Base-by-base conservation (phyloP, 2,329 filamentous ascomycete genomes). In the Calonectria hongkongensis region DNA sequence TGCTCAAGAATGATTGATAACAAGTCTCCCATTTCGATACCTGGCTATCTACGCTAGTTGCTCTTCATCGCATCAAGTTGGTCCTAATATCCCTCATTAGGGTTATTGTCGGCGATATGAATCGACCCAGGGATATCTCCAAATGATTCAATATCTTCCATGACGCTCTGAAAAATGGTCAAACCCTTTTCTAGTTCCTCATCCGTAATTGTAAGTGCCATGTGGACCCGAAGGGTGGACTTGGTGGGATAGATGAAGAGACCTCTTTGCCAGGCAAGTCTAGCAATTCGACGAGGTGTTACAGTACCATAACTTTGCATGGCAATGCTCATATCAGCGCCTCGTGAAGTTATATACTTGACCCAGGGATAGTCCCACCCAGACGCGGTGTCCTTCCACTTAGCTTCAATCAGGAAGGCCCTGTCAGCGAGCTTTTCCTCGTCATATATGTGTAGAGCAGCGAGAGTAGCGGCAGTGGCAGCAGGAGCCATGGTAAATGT, bases 291-390 rank as follows among this genome's bases (percentile, higher is more conserved):
- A 4, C 30, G 51, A 2, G 51, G 51, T 12, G 51, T 58, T 25
- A 58, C 51, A 13, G 51, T 58, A 6, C 51, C 51, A 58, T 58
- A 13, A n/a, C n/a, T 33, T 18, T 58, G 30, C 51, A 58, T 58
- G n/a, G 51, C 30, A 58, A 58, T 58, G 51, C 51, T 58, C 51
- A 58, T 58, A 7, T 58, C 51, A 39, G 51, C 51, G 39, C 51
- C 51, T 6, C 51, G 51, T 30, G 51, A 58, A 25, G 51, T 58
- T 10, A 39, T 30, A 5, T 58, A 58, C 7, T 21, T 58, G 12
- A 58, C 39, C 30, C 51, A 58, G 2, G 51, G 30, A 39, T 58
- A 39, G 18, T 16, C 25, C 51, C 51, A 58, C 10, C 39, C 25
- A 2, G 30, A 21, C 3, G 51, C 39, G n/a, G 21, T n/a, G 2